Conservation (phyloP, 768 basidiomycete species). For the Gymnopilus dilepis region DNA sequence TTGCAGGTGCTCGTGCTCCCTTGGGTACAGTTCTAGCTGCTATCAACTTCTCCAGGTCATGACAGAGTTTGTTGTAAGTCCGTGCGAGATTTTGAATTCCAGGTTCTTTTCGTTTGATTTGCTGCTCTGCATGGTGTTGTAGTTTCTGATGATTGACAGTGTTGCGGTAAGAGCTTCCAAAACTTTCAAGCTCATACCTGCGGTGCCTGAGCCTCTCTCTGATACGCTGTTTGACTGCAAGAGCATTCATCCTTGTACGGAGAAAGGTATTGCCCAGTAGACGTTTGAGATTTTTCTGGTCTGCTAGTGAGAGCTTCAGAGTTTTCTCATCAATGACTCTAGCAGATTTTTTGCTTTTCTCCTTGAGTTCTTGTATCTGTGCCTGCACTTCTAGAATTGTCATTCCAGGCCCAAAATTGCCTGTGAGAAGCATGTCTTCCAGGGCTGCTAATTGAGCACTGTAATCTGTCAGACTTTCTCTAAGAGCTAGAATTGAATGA, state of each 20-base stretch:
- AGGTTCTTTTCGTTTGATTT: constrained; percentile 31
- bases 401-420: constrained; percentile 3
- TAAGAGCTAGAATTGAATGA: constrained; percentile 10
- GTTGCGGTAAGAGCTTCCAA: constrained; percentile 25
- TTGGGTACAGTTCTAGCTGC: constrained; percentile 25
- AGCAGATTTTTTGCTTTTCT: background rate
- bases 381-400: background rate
- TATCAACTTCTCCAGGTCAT: constrained; percentile 27
- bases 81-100: constrained; percentile 28
- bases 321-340: background rate
- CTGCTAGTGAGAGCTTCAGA: constrained; percentile 10
- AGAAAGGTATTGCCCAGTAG: constrained; percentile 21
- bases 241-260: constrained; percentile 25
- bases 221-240: constrained; percentile 27
- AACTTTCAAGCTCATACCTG: constrained; percentile 34
- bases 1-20: constrained; percentile 26
- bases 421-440: constrained; percentile 1
- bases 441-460: constrained; percentile 6
- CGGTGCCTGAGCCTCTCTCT: constrained; percentile 21
- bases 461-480: constrained; percentile 1
- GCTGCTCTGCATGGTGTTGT: constrained; percentile 29
- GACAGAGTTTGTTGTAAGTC: constrained; percentile 14
- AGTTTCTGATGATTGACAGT: constrained; percentile 30
- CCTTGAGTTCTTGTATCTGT: background rate
- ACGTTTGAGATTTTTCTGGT: constrained; percentile 3